These are phyloP conservation scores for Sequoiadendron giganteum DNA, from an alignment of 75 land plant genomes.

Conservation along the genomic window DNA sequence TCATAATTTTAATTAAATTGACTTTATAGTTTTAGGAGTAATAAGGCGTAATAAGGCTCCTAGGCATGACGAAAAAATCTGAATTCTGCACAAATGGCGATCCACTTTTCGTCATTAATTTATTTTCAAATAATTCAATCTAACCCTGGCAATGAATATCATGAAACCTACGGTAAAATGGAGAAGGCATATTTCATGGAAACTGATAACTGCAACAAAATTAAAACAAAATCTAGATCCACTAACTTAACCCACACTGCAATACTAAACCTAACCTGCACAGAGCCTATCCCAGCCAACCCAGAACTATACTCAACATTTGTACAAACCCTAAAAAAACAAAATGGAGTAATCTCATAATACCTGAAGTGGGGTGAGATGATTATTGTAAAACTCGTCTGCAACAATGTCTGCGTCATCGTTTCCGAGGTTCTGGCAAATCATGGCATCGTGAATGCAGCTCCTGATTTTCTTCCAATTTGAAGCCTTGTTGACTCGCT, in stretches of 20 bases:
- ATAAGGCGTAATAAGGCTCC: too few relatives aligned
- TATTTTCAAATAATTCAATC: too few relatives aligned
- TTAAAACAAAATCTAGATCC: too few relatives aligned
- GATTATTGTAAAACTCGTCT: slow-evolving; percentile 23
- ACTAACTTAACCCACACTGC: not conserved
- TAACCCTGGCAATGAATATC: too few relatives aligned
- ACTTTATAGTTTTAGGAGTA: too few relatives aligned
- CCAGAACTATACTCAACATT: not conserved
- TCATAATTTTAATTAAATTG: too few relatives aligned
- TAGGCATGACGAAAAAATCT: too few relatives aligned
- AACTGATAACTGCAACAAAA: not conserved
- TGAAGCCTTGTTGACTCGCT: slow-evolving; percentile 16
- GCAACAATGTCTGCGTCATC: not conserved
- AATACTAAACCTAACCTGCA: not conserved
- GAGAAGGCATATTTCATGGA: not conserved
- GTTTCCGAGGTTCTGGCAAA: slow-evolving; percentile 17
- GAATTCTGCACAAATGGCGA: too few relatives aligned
- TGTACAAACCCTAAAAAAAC: not conserved
- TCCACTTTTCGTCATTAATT: too few relatives aligned
- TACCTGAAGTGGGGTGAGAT: slow-evolving; percentile 17
- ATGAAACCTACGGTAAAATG: too few relatives aligned
- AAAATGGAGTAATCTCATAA: too few relatives aligned
- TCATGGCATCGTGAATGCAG: slow-evolving; percentile 30
- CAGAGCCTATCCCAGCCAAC: not conserved
- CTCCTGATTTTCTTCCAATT: slow-evolving; percentile 35